Base-by-base conservation (phyloP, 805 yeast species). In the Yamadazyma tumulicola region DNA sequence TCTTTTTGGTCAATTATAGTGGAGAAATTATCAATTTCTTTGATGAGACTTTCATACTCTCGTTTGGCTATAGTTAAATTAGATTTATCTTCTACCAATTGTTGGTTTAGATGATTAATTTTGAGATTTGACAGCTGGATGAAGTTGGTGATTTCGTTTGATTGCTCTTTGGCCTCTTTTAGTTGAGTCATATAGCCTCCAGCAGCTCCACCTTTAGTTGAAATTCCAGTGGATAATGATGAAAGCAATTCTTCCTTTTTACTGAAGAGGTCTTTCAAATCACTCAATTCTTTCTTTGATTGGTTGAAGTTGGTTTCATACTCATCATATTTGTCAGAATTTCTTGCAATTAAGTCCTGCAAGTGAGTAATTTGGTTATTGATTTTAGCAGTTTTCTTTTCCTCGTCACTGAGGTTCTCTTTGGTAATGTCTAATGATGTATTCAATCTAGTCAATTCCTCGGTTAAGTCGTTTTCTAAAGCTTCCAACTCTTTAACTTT, bases 201-300 rank as follows among this genome's bases (percentile, higher is more conserved):
- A 48, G 80, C 82, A 0, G 79, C 71, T 22, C 66, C 69, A 35
- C 94, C 96, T 39, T 76, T 79, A 0, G 94, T 76, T 0, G 96
- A 84, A n/a, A 89, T 79, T 48, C 97, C 96, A 0, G 96, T 86
- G 0, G 88, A 79, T 26, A 89, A 66, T 0, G 94, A 81, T 0
- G 93, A 83, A 7, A 86, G 60, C 8, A 89, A 67, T 42, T 89
- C 96, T 48, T 85, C 91, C 46, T 84, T 85, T 39, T 67, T 71
- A 21, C 67, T 63, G 30, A 73, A 67, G 10, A 68, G 67, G 4
- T 61, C 64, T 41, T 77, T 79, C 35, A 77, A 44, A 1, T 53
- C 50, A 2, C 57, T 62, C 15, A 83, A 60, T n/a, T 59, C 51
- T 1, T 49, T 52, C 31, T 75, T 77, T 8, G 75, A 55, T 0